Evolutionary conservation across 2,329 filamentous ascomycete genomes (phyloP), one percentile per base, ranked within the genome.

Genomic region (Verticillium longisporum): DNA sequence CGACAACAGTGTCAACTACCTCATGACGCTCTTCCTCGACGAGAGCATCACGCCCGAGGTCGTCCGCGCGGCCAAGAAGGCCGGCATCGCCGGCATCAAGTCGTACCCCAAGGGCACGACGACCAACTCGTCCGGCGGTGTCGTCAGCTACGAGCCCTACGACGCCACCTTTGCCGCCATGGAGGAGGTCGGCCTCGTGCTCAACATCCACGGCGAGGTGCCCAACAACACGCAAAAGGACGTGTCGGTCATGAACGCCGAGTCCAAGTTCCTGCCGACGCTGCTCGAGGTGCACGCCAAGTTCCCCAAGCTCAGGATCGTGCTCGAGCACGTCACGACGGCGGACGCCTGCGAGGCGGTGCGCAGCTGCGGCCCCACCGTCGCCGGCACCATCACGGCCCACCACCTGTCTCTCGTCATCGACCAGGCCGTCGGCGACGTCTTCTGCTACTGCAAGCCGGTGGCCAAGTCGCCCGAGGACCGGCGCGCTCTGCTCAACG

Each of bases 201-300:
- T 96, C 53, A 97, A 97, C 76, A 80, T 98, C n/a, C 93, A 98
- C 73, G 94, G 93, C 66, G 94, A 97, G 76, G 85, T 88, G n/a
- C 88, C 77, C 6, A 73, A 71, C 33, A 71, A 73, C 59, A 69
- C 70, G 13, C 67, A 65, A 2, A 70, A 72, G 56, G 71, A 75
- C 53, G 78, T 83, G 62, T 85, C 82, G 0, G 80, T 85, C 34
- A 77, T 91, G 65, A 90, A 88, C 68, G 88, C 88, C 21, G 90
- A 93, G 74, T 83, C 86, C 64, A 80, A 80, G 2, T 98, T 98
- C 77, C 80, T 98, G 9, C 93, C 93, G 0, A 94, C 88, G 0
- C 80, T 97, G 37, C 79, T 84, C 65, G 82, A 83, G 18, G 83
- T 98, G 1, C 91, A 96, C 69, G 75, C 82, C 26, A 80, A 80